Base-by-base conservation (phyloP, 2,329 filamentous ascomycete species). In the Penicillium paneum region DNA sequence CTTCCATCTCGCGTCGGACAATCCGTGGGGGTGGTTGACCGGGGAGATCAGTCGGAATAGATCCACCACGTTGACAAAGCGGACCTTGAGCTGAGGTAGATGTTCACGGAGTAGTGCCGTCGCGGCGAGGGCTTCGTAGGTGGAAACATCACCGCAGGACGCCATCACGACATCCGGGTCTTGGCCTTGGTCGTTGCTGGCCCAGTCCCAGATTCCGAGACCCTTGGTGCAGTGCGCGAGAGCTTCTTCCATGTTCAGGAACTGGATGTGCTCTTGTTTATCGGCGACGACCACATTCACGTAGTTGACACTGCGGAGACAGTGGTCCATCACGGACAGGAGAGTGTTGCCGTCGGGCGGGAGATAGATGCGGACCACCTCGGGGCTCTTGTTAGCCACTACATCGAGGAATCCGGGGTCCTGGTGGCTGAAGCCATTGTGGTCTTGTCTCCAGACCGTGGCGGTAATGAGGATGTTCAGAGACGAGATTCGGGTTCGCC, bases 401-500 rank as follows among this genome's bases (percentile, higher is more conserved):
- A 91, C 86, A 60, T 91, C 88, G 12, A 92, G 81, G 80, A 92
- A 92, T 36, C 88, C 88, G 0, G 88, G 89, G 60, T 91, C 88
- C 69, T 91, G 88, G 68, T 91, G 88, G 0, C 87, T 91, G 75
- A 92, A 92, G 34, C 89, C 89, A 65, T 91, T 92, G 78, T 91
- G 89, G 61, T 91, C 89, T 76, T 91, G 89, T 64, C 89, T 79
- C 89, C 88, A 91, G 54, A 91, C 88, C 8, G 89, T 89, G 2
- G 87, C 84, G 1, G 89, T 91, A 50, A 91, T 79, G 13, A 92
- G 81, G 61, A 91, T 91, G 75, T 92, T 92, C 63, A 92, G 82
- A 0, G 88, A 91, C 8, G 88, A 81, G 11, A 91, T 77, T 70
- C 86, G 86, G 63, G 79, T 82, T 48, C 89, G 84, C 89, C 89